Evolutionary conservation across 2,329 filamentous ascomycete species (phyloP).

Genomic region (Aspergillaceae sp.): DNA sequence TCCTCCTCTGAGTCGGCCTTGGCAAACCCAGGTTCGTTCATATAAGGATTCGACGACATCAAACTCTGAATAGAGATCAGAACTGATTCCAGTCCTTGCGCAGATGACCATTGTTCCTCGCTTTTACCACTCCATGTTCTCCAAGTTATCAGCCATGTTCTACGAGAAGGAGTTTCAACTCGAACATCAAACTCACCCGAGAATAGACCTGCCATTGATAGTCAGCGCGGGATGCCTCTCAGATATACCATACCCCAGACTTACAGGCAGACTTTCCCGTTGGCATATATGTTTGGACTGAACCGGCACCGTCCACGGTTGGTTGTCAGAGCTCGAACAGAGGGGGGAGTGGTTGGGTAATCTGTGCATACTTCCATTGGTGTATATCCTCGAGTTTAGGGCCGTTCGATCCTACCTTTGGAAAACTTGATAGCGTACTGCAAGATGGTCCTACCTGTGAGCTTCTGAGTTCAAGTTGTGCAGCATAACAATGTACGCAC

Average conservation of each 20-base stretch:
- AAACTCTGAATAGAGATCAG: constrained; percentile 92
- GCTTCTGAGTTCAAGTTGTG: not conserved
- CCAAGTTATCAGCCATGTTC: constrained; percentile 8
- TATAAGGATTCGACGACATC: constrained; percentile 88
- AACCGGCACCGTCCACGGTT: constrained; percentile 84
- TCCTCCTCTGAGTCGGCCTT: constrained; percentile 59
- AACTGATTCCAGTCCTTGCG: constrained; percentile 89
- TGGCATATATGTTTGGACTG: constrained; percentile 93
- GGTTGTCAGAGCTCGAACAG: constrained; percentile 65
- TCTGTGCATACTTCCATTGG: constrained; percentile 44
- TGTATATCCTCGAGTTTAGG: not conserved
- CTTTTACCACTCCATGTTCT: constrained; percentile 89
- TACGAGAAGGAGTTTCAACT: not conserved
- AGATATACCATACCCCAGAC: constrained; percentile 24
- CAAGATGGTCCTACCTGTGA: constrained; percentile 1
- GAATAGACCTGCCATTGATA: constrained; percentile 57
- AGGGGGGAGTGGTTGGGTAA: constrained; percentile 63
- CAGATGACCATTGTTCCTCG: constrained; percentile 93
- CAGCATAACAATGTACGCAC: constrained; percentile 40
- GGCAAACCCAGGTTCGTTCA: constrained; percentile 93
- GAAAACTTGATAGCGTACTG: constrained; percentile 71
- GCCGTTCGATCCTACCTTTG: constrained; percentile 46
- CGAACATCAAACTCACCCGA: constrained; percentile 53
- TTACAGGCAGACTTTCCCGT: constrained; percentile 85
- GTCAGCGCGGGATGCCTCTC: not conserved